Conservation (phyloP, 192 early-diverging fungal genomes). For the Mortierella antarctica region DNA sequence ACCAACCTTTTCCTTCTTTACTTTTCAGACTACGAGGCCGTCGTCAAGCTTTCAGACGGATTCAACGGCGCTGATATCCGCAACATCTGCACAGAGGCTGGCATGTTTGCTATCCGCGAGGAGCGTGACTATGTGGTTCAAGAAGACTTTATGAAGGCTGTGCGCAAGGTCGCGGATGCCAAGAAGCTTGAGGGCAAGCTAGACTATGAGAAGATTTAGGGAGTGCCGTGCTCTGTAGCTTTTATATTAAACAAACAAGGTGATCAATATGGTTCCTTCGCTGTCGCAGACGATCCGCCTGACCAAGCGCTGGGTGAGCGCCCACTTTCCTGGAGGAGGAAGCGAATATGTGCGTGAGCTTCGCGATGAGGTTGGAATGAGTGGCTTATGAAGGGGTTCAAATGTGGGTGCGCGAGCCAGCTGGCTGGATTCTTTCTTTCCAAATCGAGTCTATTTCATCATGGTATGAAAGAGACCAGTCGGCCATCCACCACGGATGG, state of each 20-base stretch:
- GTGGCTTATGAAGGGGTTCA: no score
- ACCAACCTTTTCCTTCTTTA: not conserved
- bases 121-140: constrained; percentile 98
- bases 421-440: constrained; percentile 19
- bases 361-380: no score
- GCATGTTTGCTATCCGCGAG: constrained; percentile 99
- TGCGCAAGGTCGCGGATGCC: constrained; percentile 96
- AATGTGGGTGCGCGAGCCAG: not conserved
- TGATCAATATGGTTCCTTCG: no score
- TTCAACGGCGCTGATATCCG: constrained; percentile 99
- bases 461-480: constrained; percentile 15
- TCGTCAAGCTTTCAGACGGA: constrained; percentile 97
- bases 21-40: constrained; percentile 92
- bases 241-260: no score
- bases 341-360: no score
- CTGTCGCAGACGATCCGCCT: no score
- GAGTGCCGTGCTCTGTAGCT: no score
- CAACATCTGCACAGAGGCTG: constrained; percentile 99
- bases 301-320: no score
- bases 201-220: constrained; percentile 87
- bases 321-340: no score
- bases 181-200: constrained; percentile 96
- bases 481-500: constrained; percentile 1
- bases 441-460: constrained; percentile 17
- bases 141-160: constrained; percentile 99